These are phyloP conservation scores for Phytophthora tubulina DNA, from an alignment of 352 stramenopile species.

Conservation along the genomic window DNA sequence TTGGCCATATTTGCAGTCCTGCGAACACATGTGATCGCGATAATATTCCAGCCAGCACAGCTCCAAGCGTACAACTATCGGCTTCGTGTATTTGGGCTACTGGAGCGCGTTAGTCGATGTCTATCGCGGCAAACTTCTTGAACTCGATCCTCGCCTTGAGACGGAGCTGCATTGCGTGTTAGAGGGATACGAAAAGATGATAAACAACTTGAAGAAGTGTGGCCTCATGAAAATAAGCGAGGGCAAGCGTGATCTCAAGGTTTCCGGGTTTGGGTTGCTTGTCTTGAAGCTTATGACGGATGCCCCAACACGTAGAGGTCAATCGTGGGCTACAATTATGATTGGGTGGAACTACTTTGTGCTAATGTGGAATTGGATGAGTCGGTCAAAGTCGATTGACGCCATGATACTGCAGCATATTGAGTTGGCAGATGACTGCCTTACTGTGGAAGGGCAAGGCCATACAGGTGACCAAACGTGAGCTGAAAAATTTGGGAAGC, in stretches of 20 bases:
- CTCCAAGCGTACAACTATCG: background rate
- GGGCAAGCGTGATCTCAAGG: background rate
- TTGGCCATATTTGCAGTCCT: background rate
- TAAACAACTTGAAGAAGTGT: background rate
- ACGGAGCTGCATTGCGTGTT: too few species aligned
- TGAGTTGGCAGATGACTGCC: background rate
- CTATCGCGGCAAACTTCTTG: too few species aligned
- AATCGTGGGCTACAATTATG: background rate
- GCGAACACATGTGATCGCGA: background rate
- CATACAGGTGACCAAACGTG: background rate
- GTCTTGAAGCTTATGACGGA: background rate
- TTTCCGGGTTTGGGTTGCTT: background rate
- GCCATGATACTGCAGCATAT: background rate
- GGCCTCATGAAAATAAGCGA: background rate
- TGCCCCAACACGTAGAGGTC: background rate
- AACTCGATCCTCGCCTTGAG: too few species aligned
- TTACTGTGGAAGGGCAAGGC: background rate
- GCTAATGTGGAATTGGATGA: background rate
- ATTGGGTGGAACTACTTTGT: background rate
- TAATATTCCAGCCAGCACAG: background rate
- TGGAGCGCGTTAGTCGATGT: too few species aligned
- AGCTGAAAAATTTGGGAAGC: background rate
- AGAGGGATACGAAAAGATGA: background rate
- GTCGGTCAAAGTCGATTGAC: background rate
- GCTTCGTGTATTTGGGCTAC: background rate